phyloP scores from a whole-genome alignment of 257 asterid genomes.

The Lavandula angustifolia region DNA sequence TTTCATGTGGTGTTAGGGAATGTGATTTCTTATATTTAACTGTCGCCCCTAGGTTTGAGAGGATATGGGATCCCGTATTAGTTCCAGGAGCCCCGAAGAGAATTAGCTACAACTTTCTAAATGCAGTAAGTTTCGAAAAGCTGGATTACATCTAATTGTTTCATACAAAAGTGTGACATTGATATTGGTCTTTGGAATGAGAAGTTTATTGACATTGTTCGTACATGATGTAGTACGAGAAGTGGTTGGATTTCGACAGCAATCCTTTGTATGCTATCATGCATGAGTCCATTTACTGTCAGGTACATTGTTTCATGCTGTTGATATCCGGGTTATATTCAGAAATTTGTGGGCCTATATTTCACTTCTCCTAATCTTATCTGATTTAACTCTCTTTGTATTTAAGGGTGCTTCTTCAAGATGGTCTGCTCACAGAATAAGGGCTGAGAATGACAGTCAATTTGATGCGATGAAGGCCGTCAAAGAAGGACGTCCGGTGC shows the following conservation, averaged over 20 bases:
- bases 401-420: constrained; percentile 77
- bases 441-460: constrained; percentile 57
- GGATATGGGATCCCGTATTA: constrained; percentile 88
- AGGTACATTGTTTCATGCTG: too few species aligned
- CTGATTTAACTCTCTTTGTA: constrained; percentile 34
- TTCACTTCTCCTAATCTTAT: constrained; percentile 15
- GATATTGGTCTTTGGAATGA: too few species aligned
- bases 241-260: constrained; percentile 68
- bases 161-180: background rate
- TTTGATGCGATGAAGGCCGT: constrained; percentile 79
- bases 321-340: constrained; percentile 12
- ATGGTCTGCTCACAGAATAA: constrained; percentile 86
- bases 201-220: constrained; percentile 35
- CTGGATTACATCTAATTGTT: background rate
- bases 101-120: constrained; percentile 79
- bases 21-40: constrained; percentile 14
- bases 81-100: constrained; percentile 74
- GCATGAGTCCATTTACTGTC: constrained; percentile 93
- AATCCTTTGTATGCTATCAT: constrained; percentile 87
- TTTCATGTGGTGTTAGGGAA: background rate
- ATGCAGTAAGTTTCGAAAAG: constrained; percentile 63
- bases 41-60: constrained; percentile 63
- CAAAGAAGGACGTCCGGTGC: constrained; percentile 70
- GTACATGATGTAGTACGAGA: constrained; percentile 70
- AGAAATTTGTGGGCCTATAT: background rate